These are phyloP conservation scores for Rhizopus stolonifer DNA, from an alignment of 371 early-diverging fungal genomes.

Conservation along the genomic window DNA sequence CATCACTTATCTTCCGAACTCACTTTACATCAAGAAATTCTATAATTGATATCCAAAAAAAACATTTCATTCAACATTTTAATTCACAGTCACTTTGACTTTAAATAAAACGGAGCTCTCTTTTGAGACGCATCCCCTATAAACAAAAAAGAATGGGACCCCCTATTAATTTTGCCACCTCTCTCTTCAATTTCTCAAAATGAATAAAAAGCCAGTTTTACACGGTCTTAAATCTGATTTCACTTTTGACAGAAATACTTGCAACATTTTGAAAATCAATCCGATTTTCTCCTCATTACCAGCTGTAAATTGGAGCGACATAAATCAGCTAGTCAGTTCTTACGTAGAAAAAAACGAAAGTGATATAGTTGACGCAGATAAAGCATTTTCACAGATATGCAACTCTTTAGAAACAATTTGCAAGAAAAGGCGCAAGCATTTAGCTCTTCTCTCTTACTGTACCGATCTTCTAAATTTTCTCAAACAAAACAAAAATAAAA, in stretches of 20 bases:
- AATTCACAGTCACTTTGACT: too few species aligned
- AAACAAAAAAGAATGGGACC: too few species aligned
- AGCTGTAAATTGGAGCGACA: neutral
- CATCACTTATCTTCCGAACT: too few species aligned
- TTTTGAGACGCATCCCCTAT: too few species aligned
- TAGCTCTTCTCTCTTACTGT: neutral
- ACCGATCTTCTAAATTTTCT: neutral
- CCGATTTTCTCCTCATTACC: conserved; percentile 1
- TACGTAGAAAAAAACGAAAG: neutral
- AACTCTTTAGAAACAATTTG: neutral
- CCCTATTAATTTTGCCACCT: neutral
- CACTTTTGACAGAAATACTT: neutral
- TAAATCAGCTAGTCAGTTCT: conserved; percentile 1
- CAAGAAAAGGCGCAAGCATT: neutral
- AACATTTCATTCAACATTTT: too few species aligned
- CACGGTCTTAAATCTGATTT: conserved; percentile 8
- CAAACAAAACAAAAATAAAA: neutral
- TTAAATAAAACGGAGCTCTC: too few species aligned
- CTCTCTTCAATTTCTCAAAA: conserved; percentile 1
- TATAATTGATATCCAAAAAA: too few species aligned
- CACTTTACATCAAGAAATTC: too few species aligned
- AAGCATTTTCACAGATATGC: neutral
- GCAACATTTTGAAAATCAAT: conserved; percentile 1
- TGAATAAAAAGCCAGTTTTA: conserved; percentile 4
- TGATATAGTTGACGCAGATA: neutral